Evolutionary conservation across 495 filamentous ascomycete species (phyloP), one percentile per base, ranked within the genome.

Genomic region (Penicillium arizonense): DNA sequence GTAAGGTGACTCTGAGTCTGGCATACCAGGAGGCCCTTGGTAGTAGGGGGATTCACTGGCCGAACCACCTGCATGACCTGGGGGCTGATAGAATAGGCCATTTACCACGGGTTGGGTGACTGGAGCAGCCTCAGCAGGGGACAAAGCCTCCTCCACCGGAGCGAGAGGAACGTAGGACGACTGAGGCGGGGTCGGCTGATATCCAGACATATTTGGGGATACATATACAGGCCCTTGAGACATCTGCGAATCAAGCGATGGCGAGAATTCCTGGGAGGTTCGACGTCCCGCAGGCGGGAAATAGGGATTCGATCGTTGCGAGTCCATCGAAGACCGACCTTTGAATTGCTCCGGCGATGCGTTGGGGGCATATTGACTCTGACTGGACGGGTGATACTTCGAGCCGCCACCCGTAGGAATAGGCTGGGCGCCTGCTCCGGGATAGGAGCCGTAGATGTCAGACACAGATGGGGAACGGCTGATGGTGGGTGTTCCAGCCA

Each of bases 401-500:
- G 87, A 88, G 26, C 74, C 70, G 11, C 72, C 71, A 47, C 72
- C 61, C 16, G 70, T 54, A n/a, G 77, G 59, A 37, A 69, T 62
- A 4, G 68, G 64, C 46, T 69, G 68, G 10, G 64, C 64, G 33
- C 63, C 69, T 36, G 66, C 54, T 44, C 67, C 63, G 36, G 69
- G 67, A 57, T 74, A 81, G 23, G 83, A 78, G 4, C 82, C 85
- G 61, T 96, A 91, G 12, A 96, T 67, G 53, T 96, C 91, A 11
- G 82, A 80, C 32, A 81, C 77, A 1, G 90, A 96, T 4, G 87
- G 86, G 6, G 84, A 82, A 14, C 91, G 86, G 61, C 92, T 97
- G 46, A 96, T 82, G 3, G 82, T 87, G 13, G 92, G 90, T 3
- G 90, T 94, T 34, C 87, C 84, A 14, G 88, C 77, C 38, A 96